phyloP scores from a whole-genome alignment of 768 basidiomycete species.

The Hemileccinum rubropunctum region DNA sequence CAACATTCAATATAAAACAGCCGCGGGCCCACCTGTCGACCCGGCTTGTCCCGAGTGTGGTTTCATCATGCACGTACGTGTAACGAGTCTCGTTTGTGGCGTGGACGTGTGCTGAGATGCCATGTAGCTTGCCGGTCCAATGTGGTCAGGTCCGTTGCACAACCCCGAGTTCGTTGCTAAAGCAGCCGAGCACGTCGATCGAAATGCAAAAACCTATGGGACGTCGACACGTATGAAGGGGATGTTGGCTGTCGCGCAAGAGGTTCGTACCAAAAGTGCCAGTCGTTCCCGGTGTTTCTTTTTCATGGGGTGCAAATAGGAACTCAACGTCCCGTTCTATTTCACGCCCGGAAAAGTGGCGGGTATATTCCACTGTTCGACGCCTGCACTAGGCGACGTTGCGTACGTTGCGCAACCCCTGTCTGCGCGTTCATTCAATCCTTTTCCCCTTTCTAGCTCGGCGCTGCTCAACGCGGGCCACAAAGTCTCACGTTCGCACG shows the following conservation, averaged over 20 bases:
- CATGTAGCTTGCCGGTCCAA: conserved; percentile 82
- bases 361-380: conserved; percentile 76
- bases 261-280: conserved; percentile 47
- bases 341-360: conserved; percentile 82
- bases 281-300: not conserved
- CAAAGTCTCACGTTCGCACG: conserved; percentile 87
- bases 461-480: conserved; percentile 87
- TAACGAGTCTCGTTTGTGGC: not conserved
- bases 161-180: conserved; percentile 68
- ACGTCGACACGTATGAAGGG: conserved; percentile 88
- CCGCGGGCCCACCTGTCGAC: conserved; percentile 61
- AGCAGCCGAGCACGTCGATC: conserved; percentile 71
- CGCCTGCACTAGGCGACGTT: conserved; percentile 71
- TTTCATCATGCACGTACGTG: conserved; percentile 63
- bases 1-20: conserved; percentile 70
- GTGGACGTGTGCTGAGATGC: not conserved
- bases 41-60: conserved; percentile 83
- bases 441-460: conserved; percentile 48
- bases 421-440: not conserved
- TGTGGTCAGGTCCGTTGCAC: conserved; percentile 94
- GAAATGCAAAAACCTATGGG: conserved; percentile 62
- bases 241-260: conserved; percentile 88
- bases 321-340: conserved; percentile 76
- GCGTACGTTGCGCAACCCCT: conserved; percentile 51
- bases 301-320: conserved; percentile 42